Conservation (phyloP, 805 yeast species). For the Starmerella geochares region DNA sequence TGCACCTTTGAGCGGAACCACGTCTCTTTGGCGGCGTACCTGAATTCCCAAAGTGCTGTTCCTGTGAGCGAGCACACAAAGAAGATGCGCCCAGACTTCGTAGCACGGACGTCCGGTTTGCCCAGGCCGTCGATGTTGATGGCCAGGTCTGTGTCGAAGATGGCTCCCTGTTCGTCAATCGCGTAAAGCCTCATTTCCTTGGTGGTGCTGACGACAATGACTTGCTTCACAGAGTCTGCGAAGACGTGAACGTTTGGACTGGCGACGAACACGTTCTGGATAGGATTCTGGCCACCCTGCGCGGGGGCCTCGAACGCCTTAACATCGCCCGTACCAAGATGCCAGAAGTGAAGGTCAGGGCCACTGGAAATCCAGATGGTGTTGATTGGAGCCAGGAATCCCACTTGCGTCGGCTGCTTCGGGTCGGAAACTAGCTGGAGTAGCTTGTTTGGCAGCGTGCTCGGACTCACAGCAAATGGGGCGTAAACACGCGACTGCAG, state of each 20-base stretch:
- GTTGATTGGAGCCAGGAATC: slow-evolving; percentile 67
- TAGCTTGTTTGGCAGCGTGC: slow-evolving; percentile 19
- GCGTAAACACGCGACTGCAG: slow-evolving; percentile 12
- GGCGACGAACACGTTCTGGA: slow-evolving; percentile 64
- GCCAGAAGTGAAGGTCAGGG: slow-evolving; percentile 73
- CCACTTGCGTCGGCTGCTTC: slow-evolving; percentile 38
- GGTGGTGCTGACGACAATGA: slow-evolving; percentile 71
- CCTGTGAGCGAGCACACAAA: slow-evolving; percentile 77
- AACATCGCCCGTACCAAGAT: slow-evolving; percentile 55
- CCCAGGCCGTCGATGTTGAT: slow-evolving; percentile 71
- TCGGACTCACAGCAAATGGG: slow-evolving; percentile 18
- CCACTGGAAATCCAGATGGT: slow-evolving; percentile 83
- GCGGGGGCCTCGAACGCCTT: slow-evolving; percentile 47
- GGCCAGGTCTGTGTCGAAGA: slow-evolving; percentile 73
- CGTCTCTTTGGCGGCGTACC: slow-evolving; percentile 69
- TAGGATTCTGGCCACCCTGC: slow-evolving; percentile 66
- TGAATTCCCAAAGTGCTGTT: slow-evolving; percentile 71
- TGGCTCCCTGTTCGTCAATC: slow-evolving; percentile 52
- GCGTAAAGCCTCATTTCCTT: slow-evolving; percentile 69
- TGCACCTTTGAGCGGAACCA: slow-evolving; percentile 80
- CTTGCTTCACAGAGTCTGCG: slow-evolving; percentile 60
- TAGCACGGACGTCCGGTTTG: slow-evolving; percentile 56
- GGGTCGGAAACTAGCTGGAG: slow-evolving; percentile 3
- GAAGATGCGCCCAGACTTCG: slow-evolving; percentile 62
- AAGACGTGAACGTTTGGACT: slow-evolving; percentile 74